Evolutionary conservation across 441 rosid genomes (phyloP), one percentile per base, ranked within the genome.

Genomic region (Adansonia gregorii): DNA sequence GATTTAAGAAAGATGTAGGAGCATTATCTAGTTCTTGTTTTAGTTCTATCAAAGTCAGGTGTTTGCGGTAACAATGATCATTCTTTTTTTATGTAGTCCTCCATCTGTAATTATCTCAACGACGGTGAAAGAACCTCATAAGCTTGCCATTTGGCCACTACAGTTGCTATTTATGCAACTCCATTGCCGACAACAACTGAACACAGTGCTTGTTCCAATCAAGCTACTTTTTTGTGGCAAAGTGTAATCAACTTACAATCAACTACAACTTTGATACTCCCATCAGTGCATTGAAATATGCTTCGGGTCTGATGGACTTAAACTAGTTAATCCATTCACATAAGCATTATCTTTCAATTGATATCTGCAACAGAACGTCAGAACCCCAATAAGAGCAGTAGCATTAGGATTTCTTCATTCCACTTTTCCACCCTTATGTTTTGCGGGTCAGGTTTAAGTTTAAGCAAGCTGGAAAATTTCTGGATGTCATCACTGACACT

Each of bases 61-160:
- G 59, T 31, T 31, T 69, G 45, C 66, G 51, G 41, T 8, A 22
- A 10, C 6, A 55, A 19, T 15, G 20, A 19, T 54, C 51, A 64
- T 54, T 56, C 15, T 0, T 35, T 35, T 5, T 14, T 45, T 63
- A 9, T 20, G 55, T 14, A n/a, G 39, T 35, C 63, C 4, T 49
- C 68, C 83, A 80, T 60, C 78, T 85, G 80, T 74, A 24, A 66
- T 35, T 52, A 79, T 76, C 74, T 66, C 43, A 66, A n/a, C 19
- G 59, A 55, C 63, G 17, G 3, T 41, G 51, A 49, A 74, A 66
- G 61, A 65, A 52, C 64, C 67, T 56, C 67, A 4, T 56, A 71
- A 35, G 63, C 58, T 72, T 10, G 7, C 4, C 49, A 48, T 69
- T 22, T 46, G 20, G 76, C 78, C 78, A 80, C 75, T 68, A 54